phyloP scores from a whole-genome alignment of 1,284 basidiomycete genomes.

The Marasmius fiardii region DNA sequence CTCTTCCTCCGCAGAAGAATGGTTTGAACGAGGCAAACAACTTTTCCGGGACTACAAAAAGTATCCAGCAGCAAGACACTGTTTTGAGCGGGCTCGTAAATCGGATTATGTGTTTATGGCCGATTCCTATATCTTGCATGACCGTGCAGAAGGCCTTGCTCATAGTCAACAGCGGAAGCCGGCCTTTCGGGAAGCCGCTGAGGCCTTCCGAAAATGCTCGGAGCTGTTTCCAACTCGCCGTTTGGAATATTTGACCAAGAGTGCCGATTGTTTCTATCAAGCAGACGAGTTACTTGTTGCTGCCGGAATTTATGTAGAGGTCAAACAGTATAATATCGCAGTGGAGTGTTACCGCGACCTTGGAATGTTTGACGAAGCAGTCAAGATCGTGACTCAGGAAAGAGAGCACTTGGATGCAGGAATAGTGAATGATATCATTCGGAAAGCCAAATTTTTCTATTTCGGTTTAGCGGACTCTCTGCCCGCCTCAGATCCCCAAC shows the following conservation, averaged over 20 bases:
- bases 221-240: slow-evolving; percentile 21
- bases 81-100: slow-evolving; percentile 52
- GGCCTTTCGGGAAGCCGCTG: slow-evolving; percentile 44
- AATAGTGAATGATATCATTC: slow-evolving; percentile 38
- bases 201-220: slow-evolving; percentile 45
- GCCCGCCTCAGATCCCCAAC: slow-evolving; percentile 1
- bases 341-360: slow-evolving; percentile 46
- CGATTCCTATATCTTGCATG: slow-evolving; percentile 32
- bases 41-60: slow-evolving; percentile 50
- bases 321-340: slow-evolving; percentile 41
- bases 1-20: slow-evolving; percentile 47
- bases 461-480: slow-evolving; percentile 28
- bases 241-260: slow-evolving; percentile 41
- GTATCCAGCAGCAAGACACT: slow-evolving; percentile 59
- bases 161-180: slow-evolving; percentile 18
- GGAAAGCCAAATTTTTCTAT: slow-evolving; percentile 50
- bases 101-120: slow-evolving; percentile 42
- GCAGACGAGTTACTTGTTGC: slow-evolving; percentile 39
- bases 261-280: slow-evolving; percentile 51
- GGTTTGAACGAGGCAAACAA: slow-evolving; percentile 47
- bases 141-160: slow-evolving; percentile 18
- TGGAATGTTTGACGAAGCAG: slow-evolving; percentile 51
- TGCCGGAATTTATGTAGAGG: slow-evolving; percentile 41
- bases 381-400: slow-evolving; percentile 41
- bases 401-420: slow-evolving; percentile 30